Evolutionary conservation across 805 yeast species (phyloP).

Genomic region (Saccharomycopsis babjevae): DNA sequence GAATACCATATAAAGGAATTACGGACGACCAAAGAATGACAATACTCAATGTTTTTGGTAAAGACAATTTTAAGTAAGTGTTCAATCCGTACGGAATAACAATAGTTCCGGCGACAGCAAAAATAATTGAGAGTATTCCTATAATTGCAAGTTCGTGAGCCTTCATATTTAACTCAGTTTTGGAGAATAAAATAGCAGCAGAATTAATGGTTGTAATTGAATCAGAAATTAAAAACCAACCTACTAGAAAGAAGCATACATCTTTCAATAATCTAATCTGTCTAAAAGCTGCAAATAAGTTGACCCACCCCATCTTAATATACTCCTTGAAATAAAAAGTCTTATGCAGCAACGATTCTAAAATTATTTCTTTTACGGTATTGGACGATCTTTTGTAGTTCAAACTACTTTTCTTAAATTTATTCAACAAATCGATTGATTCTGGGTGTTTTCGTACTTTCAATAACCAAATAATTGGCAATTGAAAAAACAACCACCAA

Average conservation of each 20-base stretch:
- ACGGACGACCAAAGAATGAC: constrained; percentile 51
- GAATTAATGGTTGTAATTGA: constrained; percentile 71
- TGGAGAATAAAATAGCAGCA: constrained; percentile 68
- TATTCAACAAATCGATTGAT: constrained; percentile 21
- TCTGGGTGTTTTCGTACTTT: constrained; percentile 32
- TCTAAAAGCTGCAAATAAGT: constrained; percentile 43
- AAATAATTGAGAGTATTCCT: constrained; percentile 55
- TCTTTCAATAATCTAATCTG: constrained; percentile 54
- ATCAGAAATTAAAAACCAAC: constrained; percentile 73
- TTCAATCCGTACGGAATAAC: constrained; percentile 38
- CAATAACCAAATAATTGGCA: constrained; percentile 45
- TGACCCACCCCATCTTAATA: constrained; percentile 51
- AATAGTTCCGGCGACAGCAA: constrained; percentile 60
- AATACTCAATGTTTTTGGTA: constrained; percentile 40
- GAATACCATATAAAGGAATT: constrained; percentile 62
- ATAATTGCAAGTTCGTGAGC: constrained; percentile 55
- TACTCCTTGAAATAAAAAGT: constrained; percentile 25
- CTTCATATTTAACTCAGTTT: constrained; percentile 57
- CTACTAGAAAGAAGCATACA: constrained; percentile 52
- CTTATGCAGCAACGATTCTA: not conserved
- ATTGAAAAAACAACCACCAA: constrained; percentile 70
- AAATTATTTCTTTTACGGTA: not conserved
- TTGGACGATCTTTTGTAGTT: constrained; percentile 10
- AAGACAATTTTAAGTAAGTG: constrained; percentile 29
- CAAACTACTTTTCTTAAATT: constrained; percentile 12